A percentile compares a stretch with the other conserved stretches of the same genome.
Evolutionary conservation across 2,329 filamentous ascomycete species (phyloP).

Genomic region (Xylaria sp.): DNA sequence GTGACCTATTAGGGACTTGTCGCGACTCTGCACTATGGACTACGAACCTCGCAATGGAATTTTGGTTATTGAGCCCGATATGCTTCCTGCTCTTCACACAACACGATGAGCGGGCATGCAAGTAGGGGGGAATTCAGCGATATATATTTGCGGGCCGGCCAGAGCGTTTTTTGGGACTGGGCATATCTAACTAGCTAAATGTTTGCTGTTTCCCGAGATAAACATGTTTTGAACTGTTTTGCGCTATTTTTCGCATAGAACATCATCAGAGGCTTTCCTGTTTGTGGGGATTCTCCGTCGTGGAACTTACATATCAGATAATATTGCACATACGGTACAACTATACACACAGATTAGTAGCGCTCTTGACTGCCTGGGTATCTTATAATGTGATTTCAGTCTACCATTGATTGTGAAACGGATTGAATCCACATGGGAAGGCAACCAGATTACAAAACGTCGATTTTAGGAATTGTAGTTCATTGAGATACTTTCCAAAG

Average conservation of each 20-base stretch:
- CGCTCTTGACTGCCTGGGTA: not conserved
- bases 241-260: not conserved
- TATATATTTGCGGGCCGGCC: not conserved
- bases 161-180: not conserved
- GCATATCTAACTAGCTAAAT: not conserved
- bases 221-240: not conserved
- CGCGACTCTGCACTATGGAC: not conserved
- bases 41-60: not conserved
- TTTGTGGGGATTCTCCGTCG: not conserved
- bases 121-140: not conserved
- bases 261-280: not conserved
- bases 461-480: constrained; percentile 23
- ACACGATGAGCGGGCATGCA: not conserved
- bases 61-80: not conserved
- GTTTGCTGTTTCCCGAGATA: not conserved
- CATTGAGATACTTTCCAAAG: constrained; percentile 26
- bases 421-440: not conserved
- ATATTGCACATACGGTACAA: not conserved
- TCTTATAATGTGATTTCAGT: not conserved
- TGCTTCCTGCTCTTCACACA: not conserved
- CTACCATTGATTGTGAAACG: not conserved
- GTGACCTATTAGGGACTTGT: not conserved
- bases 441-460: not conserved
- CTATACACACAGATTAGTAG: constrained; percentile 14
- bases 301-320: not conserved